Evolutionary conservation across 441 rosid genomes (phyloP), one percentile per base, ranked within the genome.

Genomic region (Metrosideros polymorpha): DNA sequence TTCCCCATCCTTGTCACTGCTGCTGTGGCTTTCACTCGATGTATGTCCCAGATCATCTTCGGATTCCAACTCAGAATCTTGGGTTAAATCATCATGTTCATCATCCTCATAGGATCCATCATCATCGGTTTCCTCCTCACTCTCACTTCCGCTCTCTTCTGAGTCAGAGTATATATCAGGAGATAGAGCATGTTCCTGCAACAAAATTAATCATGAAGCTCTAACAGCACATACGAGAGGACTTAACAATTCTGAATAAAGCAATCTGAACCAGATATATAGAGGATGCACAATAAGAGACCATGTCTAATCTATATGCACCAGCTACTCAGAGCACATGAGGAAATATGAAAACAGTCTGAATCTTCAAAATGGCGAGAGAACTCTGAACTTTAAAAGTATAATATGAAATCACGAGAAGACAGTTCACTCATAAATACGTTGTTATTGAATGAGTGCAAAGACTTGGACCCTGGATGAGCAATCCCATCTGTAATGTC

Each of bases 71-170:
- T 91, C 95, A 84, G 93, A 92, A 30, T 86, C 92, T 82, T 90
- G 85, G 57, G 86, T 84, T 57, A 59, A 71, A 59, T 88, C 88
- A 52, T 82, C 90, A 77, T 53, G 59, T 61, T 77, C 87, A 47
- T 88, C 95, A 30, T 96, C 98, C 75, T 94, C 98, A 87, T 95
- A 93, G 87, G 93, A 96, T 82, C 92, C 98, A 88, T 94, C 98
- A 87, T 96, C 99, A 90, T 98, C 98, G 42, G 94, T 91, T 83
- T 92, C 96, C 89, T 93, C 98, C 91, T 94, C 99, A 85, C 93
- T 93, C 89, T 91, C 99, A 89, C 95, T 96, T 86, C 94, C 97
- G 84, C 94, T 94, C 86, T 93, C 97, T 45, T 96, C 98, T 14
- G 96, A 90, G 84, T 95, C 98, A 47, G 98, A 93, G 89, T 97